Evolutionary conservation across 176 grass and related monocot species (phyloP).

Genomic region (Rhipidocladum racemiflorum): DNA sequence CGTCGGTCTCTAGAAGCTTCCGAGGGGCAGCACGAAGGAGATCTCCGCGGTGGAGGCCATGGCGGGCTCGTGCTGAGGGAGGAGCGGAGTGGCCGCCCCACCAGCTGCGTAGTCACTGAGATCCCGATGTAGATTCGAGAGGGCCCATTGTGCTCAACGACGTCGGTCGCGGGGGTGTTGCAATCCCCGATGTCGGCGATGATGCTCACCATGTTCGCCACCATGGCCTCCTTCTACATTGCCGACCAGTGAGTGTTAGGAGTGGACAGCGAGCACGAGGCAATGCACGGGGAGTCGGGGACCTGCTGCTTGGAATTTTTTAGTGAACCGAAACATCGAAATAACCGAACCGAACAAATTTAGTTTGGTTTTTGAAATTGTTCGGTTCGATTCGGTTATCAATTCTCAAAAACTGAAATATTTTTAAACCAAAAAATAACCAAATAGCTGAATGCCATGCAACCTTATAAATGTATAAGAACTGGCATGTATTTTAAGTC

Average conservation of each 20-base stretch:
- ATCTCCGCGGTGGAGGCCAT: constrained; percentile 25
- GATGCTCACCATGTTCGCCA: constrained; percentile 94
- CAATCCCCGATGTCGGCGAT: constrained; percentile 70
- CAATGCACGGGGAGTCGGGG: no score
- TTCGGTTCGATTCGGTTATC: no score
- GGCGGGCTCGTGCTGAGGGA: constrained; percentile 33
- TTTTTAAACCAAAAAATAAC: no score
- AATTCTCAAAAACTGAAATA: no score
- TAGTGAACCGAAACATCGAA: no score
- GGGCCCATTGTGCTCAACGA: constrained; percentile 39
- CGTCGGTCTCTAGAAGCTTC: neutral
- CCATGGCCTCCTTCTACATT: constrained; percentile 92
- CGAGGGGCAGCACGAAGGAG: neutral
- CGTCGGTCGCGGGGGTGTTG: constrained; percentile 25
- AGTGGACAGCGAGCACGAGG: no score
- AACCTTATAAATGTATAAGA: no score
- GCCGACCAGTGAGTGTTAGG: constrained; percentile 60
- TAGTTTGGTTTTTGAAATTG: no score
- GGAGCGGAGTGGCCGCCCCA: neutral
- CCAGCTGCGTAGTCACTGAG: neutral
- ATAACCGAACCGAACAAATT: no score
- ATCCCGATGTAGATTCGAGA: constrained; percentile 90
- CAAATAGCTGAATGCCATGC: no score
- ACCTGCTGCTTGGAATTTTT: no score
- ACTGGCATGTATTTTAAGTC: no score